Evolutionary conservation across 108 stramenopile genomes (phyloP).

Genomic region (Nitzschia putrida): DNA sequence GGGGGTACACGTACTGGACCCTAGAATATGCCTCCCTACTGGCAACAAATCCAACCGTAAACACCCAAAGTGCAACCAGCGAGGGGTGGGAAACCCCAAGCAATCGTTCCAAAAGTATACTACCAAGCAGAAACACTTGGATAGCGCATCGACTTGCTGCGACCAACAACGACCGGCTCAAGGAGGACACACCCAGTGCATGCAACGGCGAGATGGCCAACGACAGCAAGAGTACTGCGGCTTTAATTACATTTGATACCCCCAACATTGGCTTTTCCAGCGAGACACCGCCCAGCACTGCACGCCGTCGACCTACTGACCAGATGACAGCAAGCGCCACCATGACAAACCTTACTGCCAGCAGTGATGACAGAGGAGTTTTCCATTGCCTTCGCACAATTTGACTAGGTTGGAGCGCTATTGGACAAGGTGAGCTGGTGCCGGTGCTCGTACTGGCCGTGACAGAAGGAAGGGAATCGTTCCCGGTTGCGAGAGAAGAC

Average conservation of each 20-base stretch:
- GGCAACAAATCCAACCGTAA: conserved; percentile 26
- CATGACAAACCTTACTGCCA: too few relatives aligned
- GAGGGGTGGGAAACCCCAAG: conserved; percentile 15
- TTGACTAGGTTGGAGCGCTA: too few relatives aligned
- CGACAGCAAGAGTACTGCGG: neutral
- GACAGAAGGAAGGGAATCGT: too few relatives aligned
- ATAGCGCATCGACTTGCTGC: conserved; percentile 36
- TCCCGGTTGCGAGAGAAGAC: too few relatives aligned
- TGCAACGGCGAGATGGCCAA: conserved; percentile 16
- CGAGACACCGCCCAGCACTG: too few relatives aligned
- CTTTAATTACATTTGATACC: neutral
- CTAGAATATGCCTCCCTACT: conserved; percentile 25
- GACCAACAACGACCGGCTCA: conserved; percentile 12
- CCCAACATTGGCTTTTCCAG: conserved; percentile 1
- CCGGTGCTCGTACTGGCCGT: too few relatives aligned
- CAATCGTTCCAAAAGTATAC: conserved; percentile 28
- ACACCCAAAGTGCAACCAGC: conserved; percentile 29
- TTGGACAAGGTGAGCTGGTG: too few relatives aligned
- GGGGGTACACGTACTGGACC: conserved; percentile 27
- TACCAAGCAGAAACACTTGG: conserved; percentile 30
- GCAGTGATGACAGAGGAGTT: too few relatives aligned
- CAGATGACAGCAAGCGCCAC: too few relatives aligned
- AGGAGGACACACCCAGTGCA: neutral
- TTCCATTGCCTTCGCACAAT: too few relatives aligned
- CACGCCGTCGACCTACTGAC: too few relatives aligned